Base-by-base conservation (phyloP, 164 flowering plant genomes). In the Kalanchoe fedtschenkoi region DNA sequence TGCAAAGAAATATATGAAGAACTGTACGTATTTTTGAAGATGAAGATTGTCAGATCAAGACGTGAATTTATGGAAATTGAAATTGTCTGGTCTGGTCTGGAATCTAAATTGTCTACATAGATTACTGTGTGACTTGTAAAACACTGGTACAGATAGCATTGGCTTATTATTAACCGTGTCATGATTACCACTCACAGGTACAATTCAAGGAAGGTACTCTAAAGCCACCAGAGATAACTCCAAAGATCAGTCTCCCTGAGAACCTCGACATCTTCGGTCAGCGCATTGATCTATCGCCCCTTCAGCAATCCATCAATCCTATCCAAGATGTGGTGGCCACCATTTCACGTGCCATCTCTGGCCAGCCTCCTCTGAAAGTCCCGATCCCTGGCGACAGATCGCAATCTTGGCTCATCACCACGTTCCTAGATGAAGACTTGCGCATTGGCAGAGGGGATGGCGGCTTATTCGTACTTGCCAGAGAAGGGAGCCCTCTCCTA, bases 361-460 rank as follows among this genome's bases (percentile, higher is more conserved):
- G 96, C 35, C 95, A 83, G 76, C 84, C 89, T 15, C 89, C 97
- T 39, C 77, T 93, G 6, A 88, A 74, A 70, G 42, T 88, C 53
- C 87, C 89, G 19, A 83, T 93, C 68, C 96, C 96, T 6, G 92
- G 92, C 5, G 79, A 87, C 1, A 71, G 95, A 67, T 13, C 80
- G 39, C 69, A 65, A 19, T 93, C 99, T 21, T 93, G 91, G 89
- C 92, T 93, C 58, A 70, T 93, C 15, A 85, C 64, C 7, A 86
- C 96, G 16, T 93, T 85, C 75, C 92, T 93, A 19, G 97, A 93
- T 44, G 66, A 84, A 54, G 97, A 93, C 69, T 60, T 90, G 29
- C 78, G 96, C 21, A 93, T 93, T 34, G 85, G 96, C 14, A 83
- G 96, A 74, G 99, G 99, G 6, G 99, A 93, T 70, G 97, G 99